phyloP scores from a whole-genome alignment of 2,329 filamentous ascomycete genomes.

The Endothia cerciana region DNA sequence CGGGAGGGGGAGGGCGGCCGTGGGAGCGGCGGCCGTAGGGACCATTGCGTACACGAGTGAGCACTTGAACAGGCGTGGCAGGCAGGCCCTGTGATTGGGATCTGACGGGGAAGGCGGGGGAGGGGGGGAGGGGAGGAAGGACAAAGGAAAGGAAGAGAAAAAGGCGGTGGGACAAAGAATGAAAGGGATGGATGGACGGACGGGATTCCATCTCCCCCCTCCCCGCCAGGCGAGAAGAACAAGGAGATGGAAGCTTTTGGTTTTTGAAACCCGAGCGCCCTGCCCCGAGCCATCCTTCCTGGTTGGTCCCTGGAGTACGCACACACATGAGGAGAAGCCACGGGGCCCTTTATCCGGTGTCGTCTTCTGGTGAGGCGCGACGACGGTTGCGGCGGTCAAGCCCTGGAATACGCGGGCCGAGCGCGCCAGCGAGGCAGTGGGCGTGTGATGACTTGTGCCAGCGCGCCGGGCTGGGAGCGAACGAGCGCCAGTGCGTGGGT shows the following conservation, averaged over 20 bases:
- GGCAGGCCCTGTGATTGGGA: neutral
- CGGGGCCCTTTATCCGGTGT: too few relatives aligned
- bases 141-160: neutral
- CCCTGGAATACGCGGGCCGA: neutral
- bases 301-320: neutral
- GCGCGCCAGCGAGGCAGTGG: neutral
- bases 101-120: neutral
- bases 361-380: too few relatives aligned
- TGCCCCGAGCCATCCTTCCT: neutral
- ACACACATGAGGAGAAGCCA: too few relatives aligned
- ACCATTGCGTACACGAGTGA: neutral
- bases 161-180: neutral
- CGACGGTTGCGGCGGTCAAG: neutral
- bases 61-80: neutral
- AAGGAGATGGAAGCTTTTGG: too few relatives aligned
- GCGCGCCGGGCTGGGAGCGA: neutral
- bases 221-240: neutral
- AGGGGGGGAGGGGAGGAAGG: neutral
- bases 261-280: too few relatives aligned
- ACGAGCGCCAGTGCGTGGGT: neutral
- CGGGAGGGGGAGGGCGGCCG: constrained; percentile 20
- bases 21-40: constrained; percentile 26
- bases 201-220: too few relatives aligned
- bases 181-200: neutral
- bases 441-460: neutral